Evolutionary conservation across 352 stramenopile species (phyloP), one percentile per base, ranked within the genome.

Genomic region (Phytophthora podocarpi): DNA sequence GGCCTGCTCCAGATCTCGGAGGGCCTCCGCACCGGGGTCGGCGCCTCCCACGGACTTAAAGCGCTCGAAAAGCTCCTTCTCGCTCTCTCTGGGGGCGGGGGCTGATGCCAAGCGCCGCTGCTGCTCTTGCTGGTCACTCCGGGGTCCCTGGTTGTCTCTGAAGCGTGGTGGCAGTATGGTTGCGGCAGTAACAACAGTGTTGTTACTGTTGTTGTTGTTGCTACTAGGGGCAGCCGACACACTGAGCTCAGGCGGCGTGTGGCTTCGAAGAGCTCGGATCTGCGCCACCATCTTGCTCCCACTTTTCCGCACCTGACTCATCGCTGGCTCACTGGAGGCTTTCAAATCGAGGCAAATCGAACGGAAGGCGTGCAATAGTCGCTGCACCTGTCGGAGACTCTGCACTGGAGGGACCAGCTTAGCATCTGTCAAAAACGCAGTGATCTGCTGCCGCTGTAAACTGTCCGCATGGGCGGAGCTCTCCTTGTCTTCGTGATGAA

Each of bases 31-130:
- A 13, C 64, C 60, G 3, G 72, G 70, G 27, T 74, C 37, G 5
- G 55, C 48, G 12, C 55, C 62, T 43, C 47, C 55, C 36, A 66
- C 16, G 6, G 67, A 41, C 51, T 76, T 81, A 54, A 90, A 90
- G 20, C 47, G 40, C n/a, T 82, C 66, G 30, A 82, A 85, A 10
- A 89, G 67, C 43, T 84, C 69, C 48, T 89, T 88, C 37, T 89
- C 75, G 30, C 46, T 79, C 51, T 61, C 27, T 27, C 28, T 16
- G 28, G 21, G 10, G 12, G 36, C 9, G 35, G 23, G 12, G 9
- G 34, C 20, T 26, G 48, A 18, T 46, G 49, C 23, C 13, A 16
- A 35, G 2, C 32, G 27, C n/a, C 51, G n/a, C 13, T 54, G 36
- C 13, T 40, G 30, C 34, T 61, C 21, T 18, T 28, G 35, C n/a